These are phyloP conservation scores for Colletotrichum neosansevieriae DNA, from an alignment of 2,329 filamentous ascomycete genomes.

Conservation along the genomic window DNA sequence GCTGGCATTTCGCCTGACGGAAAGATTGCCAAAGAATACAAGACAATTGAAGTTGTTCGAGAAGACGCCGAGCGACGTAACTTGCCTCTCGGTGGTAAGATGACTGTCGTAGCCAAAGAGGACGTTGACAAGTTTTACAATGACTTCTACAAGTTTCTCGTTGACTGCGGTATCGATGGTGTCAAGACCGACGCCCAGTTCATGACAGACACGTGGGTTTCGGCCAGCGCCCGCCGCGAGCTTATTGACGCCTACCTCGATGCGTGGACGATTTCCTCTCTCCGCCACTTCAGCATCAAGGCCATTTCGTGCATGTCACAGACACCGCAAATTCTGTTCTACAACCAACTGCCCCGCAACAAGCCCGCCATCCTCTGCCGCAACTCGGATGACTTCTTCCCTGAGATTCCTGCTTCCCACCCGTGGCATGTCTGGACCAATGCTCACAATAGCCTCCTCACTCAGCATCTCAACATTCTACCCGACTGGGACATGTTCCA, in stretches of 20 bases:
- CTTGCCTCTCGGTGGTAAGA: conserved; percentile 69
- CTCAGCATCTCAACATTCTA: conserved; percentile 85
- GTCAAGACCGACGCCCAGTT: conserved; percentile 97
- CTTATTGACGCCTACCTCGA: conserved; percentile 85
- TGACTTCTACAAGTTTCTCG: conserved; percentile 90
- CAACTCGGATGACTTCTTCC: conserved; percentile 95
- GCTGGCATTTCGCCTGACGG: conserved; percentile 84
- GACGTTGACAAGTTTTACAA: conserved; percentile 84
- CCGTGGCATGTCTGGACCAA: conserved; percentile 97
- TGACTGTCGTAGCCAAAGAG: conserved; percentile 79
- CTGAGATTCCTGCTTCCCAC: conserved; percentile 82
- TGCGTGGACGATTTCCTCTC: conserved; percentile 82
- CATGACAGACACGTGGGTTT: conserved; percentile 81
- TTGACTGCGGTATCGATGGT: conserved; percentile 79
- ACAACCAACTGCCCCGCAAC: conserved; percentile 83
- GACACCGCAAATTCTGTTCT: conserved; percentile 86
- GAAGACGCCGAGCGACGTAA: conserved; percentile 60
- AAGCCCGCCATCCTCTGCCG: conserved; percentile 80
- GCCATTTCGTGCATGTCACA: conserved; percentile 97
- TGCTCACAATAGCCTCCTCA: conserved; percentile 87
- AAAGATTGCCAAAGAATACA: conserved; percentile 81
- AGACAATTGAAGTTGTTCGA: conserved; percentile 72
- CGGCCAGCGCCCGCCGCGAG: conserved; percentile 75
- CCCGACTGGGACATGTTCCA: conserved; percentile 86
- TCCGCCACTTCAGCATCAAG: conserved; percentile 82